Percentiles rank a stretch among this genome's conserved stretches.
Evolutionary conservation across 2,329 filamentous ascomycete genomes (phyloP).

Genomic region (Beauveria rudraprayagi): DNA sequence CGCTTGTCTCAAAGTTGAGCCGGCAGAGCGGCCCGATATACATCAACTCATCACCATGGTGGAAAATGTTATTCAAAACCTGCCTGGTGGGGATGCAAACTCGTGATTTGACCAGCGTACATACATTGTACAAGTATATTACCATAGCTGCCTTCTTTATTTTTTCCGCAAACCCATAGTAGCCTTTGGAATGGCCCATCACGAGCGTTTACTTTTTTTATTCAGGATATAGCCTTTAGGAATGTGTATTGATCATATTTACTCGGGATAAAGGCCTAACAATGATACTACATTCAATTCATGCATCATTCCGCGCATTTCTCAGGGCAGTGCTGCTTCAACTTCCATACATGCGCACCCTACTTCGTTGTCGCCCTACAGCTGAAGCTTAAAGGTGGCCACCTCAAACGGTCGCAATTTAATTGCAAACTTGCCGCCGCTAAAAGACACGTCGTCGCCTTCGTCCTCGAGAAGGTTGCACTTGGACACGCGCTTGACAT

Average conservation of each 20-base stretch:
- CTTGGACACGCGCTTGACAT: conserved; percentile 71
- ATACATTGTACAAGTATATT: neutral
- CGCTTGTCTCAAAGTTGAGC: conserved; percentile 79
- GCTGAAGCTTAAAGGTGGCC: conserved; percentile 62
- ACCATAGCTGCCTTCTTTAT: neutral
- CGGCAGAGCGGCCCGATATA: conserved; percentile 78
- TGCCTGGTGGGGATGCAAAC: conserved; percentile 46
- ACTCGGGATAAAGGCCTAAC: conserved; percentile 5
- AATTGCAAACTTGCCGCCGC: conserved; percentile 47
- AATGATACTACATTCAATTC: conserved; percentile 1
- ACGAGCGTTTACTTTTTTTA: neutral
- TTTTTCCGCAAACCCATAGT: neutral
- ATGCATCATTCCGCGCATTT: neutral
- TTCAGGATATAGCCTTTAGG: neutral
- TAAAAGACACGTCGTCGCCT: conserved; percentile 52
- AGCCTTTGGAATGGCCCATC: neutral
- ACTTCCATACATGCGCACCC: conserved; percentile 19
- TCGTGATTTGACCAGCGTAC: neutral
- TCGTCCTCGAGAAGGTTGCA: conserved; percentile 88
- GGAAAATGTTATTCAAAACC: conserved; percentile 58
- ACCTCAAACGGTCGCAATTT: conserved; percentile 76
- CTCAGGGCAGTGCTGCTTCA: neutral
- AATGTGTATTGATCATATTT: neutral
- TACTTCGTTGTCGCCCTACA: conserved; percentile 29
- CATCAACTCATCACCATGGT: conserved; percentile 74